Conservation (phyloP, 2,329 filamentous ascomycete genomes). For the Zelopaecilomyces penicillatus region DNA sequence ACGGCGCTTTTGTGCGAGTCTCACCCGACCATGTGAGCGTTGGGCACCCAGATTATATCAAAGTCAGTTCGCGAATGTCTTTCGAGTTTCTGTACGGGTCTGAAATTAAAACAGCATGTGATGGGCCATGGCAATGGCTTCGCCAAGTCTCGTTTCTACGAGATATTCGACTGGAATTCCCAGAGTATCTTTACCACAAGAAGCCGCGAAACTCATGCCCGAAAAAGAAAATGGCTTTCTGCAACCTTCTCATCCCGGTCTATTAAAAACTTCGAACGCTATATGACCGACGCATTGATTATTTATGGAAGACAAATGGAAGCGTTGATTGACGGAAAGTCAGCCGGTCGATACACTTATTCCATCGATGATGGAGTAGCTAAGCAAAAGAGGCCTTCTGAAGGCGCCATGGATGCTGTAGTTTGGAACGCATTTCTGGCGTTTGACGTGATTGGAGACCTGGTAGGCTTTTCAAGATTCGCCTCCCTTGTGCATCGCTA, state of each 20-base stretch:
- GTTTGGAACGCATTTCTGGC: constrained; percentile 1
- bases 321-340: background rate
- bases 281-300: background rate
- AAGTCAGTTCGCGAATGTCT: background rate
- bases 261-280: background rate
- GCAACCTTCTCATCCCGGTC: background rate
- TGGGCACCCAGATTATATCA: background rate
- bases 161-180: constrained; percentile 1
- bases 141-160: constrained; percentile 1
- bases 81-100: background rate
- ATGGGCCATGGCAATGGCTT: background rate
- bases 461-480: background rate
- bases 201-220: background rate
- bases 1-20: background rate
- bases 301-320: background rate
- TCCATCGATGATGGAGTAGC: background rate
- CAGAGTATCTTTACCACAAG: constrained; percentile 1
- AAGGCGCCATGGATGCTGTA: background rate
- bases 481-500: background rate
- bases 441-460: background rate
- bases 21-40: background rate
- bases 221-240: constrained; percentile 1
- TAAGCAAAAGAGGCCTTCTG: background rate
- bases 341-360: background rate
- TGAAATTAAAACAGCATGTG: too few species aligned